Percentiles rank a stretch among this genome's conserved stretches.
These are phyloP conservation scores for Colletotrichum melonis DNA, from an alignment of 2,329 filamentous ascomycete species.

Conservation along the genomic window DNA sequence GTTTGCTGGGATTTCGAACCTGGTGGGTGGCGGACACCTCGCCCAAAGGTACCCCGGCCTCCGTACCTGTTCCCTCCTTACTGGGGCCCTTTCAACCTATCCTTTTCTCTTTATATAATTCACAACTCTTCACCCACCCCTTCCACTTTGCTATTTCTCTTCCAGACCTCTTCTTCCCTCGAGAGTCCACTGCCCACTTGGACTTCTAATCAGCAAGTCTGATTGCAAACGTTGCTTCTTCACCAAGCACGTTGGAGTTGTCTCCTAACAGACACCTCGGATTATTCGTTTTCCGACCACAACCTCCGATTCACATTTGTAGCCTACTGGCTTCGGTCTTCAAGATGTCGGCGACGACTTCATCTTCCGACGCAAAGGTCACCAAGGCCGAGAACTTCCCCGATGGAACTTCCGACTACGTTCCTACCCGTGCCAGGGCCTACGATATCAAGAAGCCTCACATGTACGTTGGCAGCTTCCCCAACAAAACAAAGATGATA, in stretches of 20 bases:
- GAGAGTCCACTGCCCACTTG: constrained; percentile 18
- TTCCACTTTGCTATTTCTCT: not conserved
- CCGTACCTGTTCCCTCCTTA: constrained; percentile 30
- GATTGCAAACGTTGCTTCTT: constrained; percentile 14
- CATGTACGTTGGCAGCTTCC: constrained; percentile 56
- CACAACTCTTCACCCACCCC: constrained; percentile 8
- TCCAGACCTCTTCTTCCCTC: constrained; percentile 12
- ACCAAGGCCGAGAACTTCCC: constrained; percentile 54
- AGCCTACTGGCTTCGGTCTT: constrained; percentile 10
- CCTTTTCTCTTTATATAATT: constrained; percentile 31
- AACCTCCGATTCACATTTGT: not conserved
- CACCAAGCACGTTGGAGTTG: constrained; percentile 13
- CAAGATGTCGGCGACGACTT: constrained; percentile 36
- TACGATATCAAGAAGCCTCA: constrained; percentile 78
- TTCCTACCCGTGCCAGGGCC: constrained; percentile 60
- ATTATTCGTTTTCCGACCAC: constrained; percentile 1
- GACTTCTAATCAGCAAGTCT: not conserved
- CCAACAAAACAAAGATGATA: not conserved
- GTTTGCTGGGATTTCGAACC: constrained; percentile 35
- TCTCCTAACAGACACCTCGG: constrained; percentile 16
- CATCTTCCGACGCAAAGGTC: constrained; percentile 53
- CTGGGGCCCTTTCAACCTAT: constrained; percentile 25
- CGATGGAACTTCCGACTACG: constrained; percentile 68
- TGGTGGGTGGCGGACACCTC: constrained; percentile 35
- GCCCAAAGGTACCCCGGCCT: constrained; percentile 36